Base-by-base conservation (phyloP, 139 green algal genomes). In the Tetradesmus lagerheimii region DNA sequence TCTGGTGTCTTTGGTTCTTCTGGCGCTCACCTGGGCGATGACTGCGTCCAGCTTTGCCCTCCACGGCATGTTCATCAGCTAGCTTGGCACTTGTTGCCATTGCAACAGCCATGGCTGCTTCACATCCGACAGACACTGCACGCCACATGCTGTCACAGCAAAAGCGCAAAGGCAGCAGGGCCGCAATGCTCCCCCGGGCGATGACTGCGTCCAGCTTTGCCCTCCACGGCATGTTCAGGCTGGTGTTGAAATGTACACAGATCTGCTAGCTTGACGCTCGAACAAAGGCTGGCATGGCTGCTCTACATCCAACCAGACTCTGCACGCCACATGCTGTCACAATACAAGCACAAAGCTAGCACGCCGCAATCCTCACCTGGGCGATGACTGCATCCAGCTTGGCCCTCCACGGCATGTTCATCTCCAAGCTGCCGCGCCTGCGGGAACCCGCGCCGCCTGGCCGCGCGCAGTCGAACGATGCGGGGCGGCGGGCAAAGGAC, bases 11-110 rank as follows among this genome's bases (percentile, higher is more conserved):
- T n/a, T n/a, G n/a, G n/a, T n/a, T n/a, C n/a, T n/a, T n/a, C n/a
- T n/a, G n/a, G n/a, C n/a, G 12, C 67, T 78, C n/a, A 35, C 67
- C 39, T 83, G 84, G 3, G 84, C 84, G 23, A 89, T 89, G 4
- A 67, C 84, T 29, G 67, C 84, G 37, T 89, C 84, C 38, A 89
- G 67, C 27, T 64, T 18, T 38, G 6, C 38, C 4, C 84, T 27
- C 84, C 84, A 89, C 15, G 84, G 84, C 84, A 89, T 89, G 43
- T 67, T 89, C 35, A 89, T n/a, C n/a, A n/a, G n/a, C n/a, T n/a
- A n/a, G n/a, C n/a, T n/a, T n/a, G n/a, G n/a, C n/a, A n/a, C n/a
- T n/a, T n/a, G n/a, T n/a, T n/a, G n/a, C n/a, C n/a, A n/a, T n/a
- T n/a, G n/a, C n/a, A n/a, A n/a, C n/a, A n/a, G n/a, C n/a, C n/a